Conservation (phyloP, 2,329 filamentous ascomycete genomes). For the Colletotrichum nymphaeae region DNA sequence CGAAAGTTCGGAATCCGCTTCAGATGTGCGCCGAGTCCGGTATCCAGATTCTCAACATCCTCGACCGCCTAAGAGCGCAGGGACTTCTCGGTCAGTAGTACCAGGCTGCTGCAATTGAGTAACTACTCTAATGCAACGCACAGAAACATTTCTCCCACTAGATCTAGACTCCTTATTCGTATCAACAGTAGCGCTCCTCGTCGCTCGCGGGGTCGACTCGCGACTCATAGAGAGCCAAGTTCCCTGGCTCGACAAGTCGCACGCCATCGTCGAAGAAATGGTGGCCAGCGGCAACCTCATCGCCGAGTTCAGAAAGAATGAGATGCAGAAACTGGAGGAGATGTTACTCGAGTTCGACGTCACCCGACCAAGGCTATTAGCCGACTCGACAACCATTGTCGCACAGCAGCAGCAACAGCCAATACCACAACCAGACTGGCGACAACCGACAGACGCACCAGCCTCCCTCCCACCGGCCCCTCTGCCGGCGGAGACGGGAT, state of each 20-base stretch:
- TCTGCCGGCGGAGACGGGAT: not conserved
- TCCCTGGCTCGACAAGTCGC: slow-evolving; percentile 54
- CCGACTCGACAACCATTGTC: not conserved
- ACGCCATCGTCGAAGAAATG: slow-evolving; percentile 59
- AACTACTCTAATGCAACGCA: too few species aligned
- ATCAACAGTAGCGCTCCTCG: slow-evolving; percentile 53
- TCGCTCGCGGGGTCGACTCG: slow-evolving; percentile 50
- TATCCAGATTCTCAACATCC: slow-evolving; percentile 49
- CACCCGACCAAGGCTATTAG: not conserved
- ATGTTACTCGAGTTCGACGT: slow-evolving; percentile 42
- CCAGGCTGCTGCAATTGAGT: not conserved
- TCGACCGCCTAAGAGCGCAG: slow-evolving; percentile 56
- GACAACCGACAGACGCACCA: not conserved
- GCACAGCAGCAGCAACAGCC: not conserved
- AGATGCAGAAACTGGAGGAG: slow-evolving; percentile 57
- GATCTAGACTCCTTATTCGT: slow-evolving; percentile 58
- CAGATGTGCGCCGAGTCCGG: slow-evolving; percentile 50
- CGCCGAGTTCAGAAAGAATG: slow-evolving; percentile 55
- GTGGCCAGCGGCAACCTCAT: slow-evolving; percentile 57
- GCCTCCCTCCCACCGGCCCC: not conserved
- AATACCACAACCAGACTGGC: not conserved
- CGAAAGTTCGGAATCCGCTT: slow-evolving; percentile 46
- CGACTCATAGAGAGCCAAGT: slow-evolving; percentile 48
- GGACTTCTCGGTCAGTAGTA: slow-evolving; percentile 55
- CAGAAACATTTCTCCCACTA: slow-evolving; percentile 57